Percentiles rank a stretch among this genome's conserved stretches.
phyloP scores from a whole-genome alignment of 2,329 filamentous ascomycete species.

The Colletotrichum abscissum region DNA sequence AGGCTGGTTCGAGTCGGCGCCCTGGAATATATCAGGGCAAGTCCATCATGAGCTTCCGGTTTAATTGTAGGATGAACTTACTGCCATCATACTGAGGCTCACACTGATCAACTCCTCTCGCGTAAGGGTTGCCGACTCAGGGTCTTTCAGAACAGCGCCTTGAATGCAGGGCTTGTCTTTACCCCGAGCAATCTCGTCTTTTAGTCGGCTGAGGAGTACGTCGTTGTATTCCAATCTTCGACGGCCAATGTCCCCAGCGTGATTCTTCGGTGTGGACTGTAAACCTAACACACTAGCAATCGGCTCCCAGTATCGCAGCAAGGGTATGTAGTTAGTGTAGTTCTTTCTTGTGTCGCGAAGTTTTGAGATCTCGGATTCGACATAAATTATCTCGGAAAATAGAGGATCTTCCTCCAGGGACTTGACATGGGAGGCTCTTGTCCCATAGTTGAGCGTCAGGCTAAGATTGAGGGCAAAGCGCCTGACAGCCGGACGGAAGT shows the following conservation, averaged over 20 bases:
- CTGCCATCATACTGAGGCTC: slow-evolving; percentile 60
- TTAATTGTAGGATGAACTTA: not conserved
- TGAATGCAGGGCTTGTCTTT: slow-evolving; percentile 25
- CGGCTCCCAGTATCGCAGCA: slow-evolving; percentile 21
- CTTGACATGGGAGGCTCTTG: slow-evolving; percentile 49
- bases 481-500: slow-evolving; percentile 71
- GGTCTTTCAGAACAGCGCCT: slow-evolving; percentile 13
- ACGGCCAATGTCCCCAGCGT: slow-evolving; percentile 5
- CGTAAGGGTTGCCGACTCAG: slow-evolving; percentile 9
- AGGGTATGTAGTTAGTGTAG: slow-evolving; percentile 10
- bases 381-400: slow-evolving; percentile 37
- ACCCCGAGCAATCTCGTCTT: not conserved
- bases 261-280: not conserved
- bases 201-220: not conserved
- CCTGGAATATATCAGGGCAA: not conserved
- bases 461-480: slow-evolving; percentile 73
- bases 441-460: slow-evolving; percentile 73
- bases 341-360: slow-evolving; percentile 15
- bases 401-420: slow-evolving; percentile 21
- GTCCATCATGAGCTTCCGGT: not conserved
- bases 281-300: not conserved
- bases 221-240: slow-evolving; percentile 15
- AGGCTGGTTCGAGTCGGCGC: slow-evolving; percentile 43
- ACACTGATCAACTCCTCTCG: slow-evolving; percentile 19
- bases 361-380: slow-evolving; percentile 37